Evolutionary conservation across 1,139 yeast genomes (phyloP).

Genomic region (Lodderomyces margitis): DNA sequence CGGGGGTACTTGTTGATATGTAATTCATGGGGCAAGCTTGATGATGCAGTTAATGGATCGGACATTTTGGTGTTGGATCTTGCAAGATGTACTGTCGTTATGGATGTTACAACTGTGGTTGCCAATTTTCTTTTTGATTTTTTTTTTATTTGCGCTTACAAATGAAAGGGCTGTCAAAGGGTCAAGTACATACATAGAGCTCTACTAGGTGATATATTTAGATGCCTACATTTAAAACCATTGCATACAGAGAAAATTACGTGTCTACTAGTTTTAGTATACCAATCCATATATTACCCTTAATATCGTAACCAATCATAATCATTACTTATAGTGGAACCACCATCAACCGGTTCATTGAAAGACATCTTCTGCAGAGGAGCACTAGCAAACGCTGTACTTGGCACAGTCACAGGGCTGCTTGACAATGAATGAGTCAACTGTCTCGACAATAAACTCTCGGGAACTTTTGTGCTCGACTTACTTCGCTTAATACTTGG

Average conservation of each 20-base stretch:
- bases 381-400: neutral
- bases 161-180: too few relatives aligned
- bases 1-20: constrained; percentile 21
- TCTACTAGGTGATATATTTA: too few relatives aligned
- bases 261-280: too few relatives aligned
- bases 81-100: too few relatives aligned
- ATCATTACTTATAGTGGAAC: constrained; percentile 9
- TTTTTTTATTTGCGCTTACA: too few relatives aligned
- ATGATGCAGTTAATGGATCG: constrained; percentile 1
- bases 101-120: neutral
- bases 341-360: constrained; percentile 1
- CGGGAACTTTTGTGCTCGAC: constrained; percentile 6
- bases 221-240: too few relatives aligned
- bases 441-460: constrained; percentile 9
- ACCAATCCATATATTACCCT: too few relatives aligned
- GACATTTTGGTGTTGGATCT: neutral
- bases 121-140: neutral
- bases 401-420: neutral
- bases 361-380: neutral
- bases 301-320: constrained; percentile 38
- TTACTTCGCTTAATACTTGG: constrained; percentile 11
- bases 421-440: neutral
- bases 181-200: too few relatives aligned
- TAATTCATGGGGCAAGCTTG: constrained; percentile 10
- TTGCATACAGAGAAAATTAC: too few relatives aligned